Percentiles rank a stretch among this genome's conserved stretches.
phyloP scores from a whole-genome alignment of 495 filamentous ascomycete species.

The Trichocladium antarcticum region DNA sequence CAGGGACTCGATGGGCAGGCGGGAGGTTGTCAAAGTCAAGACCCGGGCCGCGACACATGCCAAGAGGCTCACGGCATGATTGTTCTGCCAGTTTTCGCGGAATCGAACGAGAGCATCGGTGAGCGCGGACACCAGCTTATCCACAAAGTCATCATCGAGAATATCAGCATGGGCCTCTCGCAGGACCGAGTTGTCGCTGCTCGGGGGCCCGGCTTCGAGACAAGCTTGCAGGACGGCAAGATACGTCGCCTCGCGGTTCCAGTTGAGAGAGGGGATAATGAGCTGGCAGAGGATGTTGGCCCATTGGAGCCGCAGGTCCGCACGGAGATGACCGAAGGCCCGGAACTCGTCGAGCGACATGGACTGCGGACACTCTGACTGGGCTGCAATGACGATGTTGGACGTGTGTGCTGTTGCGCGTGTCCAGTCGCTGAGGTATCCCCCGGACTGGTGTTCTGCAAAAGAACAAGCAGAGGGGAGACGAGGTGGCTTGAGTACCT shows the following conservation, averaged over 20 bases:
- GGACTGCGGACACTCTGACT: conserved; percentile 29
- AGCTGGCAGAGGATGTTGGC: conserved; percentile 45
- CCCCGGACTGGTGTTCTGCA: neutral
- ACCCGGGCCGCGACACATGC: conserved; percentile 12
- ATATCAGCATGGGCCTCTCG: conserved; percentile 5
- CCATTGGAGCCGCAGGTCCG: conserved; percentile 43
- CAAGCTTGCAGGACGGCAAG: conserved; percentile 41
- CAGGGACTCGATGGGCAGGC: neutral
- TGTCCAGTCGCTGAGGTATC: conserved; percentile 6
- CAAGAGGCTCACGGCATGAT: conserved; percentile 10
- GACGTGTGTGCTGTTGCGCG: conserved; percentile 17
- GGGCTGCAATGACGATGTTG: conserved; percentile 39
- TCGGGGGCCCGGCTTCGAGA: conserved; percentile 36
- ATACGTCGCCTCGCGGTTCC: conserved; percentile 36
- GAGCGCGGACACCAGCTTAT: neutral
- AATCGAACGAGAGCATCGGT: conserved; percentile 4
- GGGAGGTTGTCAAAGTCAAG: conserved; percentile 4
- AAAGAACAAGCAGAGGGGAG: conserved; percentile 9
- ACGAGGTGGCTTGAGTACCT: neutral
- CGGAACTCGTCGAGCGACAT: conserved; percentile 43
- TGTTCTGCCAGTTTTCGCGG: conserved; percentile 18
- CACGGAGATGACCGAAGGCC: conserved; percentile 37
- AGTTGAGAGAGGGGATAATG: conserved; percentile 34
- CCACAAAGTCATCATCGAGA: neutral
- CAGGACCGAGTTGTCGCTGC: neutral